Base-by-base conservation (phyloP, 75 land plant species). In the Isoetes taiwanensis region DNA sequence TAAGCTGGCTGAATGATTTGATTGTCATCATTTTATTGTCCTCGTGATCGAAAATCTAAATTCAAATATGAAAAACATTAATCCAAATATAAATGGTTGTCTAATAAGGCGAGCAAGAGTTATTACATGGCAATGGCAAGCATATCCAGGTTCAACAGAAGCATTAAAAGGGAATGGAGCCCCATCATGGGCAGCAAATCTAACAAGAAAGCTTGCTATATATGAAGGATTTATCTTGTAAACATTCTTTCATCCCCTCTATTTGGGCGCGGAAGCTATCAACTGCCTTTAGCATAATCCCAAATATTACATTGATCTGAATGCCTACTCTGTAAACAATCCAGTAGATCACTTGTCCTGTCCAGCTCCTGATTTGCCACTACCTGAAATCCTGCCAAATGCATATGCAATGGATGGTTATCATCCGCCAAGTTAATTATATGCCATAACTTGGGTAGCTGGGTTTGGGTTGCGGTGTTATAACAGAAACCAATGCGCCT, bases 11-110 rank as follows among this genome's bases (percentile, higher is more conserved):
- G n/a, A n/a, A n/a, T n/a, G n/a, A n/a, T n/a, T n/a, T n/a, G n/a
- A n/a, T n/a, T n/a, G n/a, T 46, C 50, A 46, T 46, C 50, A 46
- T 46, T 23, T 46, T 23, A n/a, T 46, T 46, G 50, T 46, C 50
- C 25, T 46, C 50, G 50, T 46, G 50, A 23, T 46, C 50, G 25
- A 46, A 46, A 8, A 46, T 46, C 50, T 46, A n/a, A 16, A 46
- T 3, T 19, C 8, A n/a, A n/a, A n/a, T n/a, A n/a, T n/a, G n/a
- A n/a, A n/a, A n/a, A n/a, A n/a, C n/a, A n/a, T n/a, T n/a, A n/a
- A n/a, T n/a, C n/a, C n/a, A n/a, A n/a, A n/a, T n/a, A n/a, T n/a
- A n/a, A n/a, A n/a, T n/a, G n/a, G n/a, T n/a, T n/a, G n/a, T n/a
- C n/a, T n/a, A n/a, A n/a, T n/a, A n/a, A n/a, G n/a, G n/a, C n/a